Percentiles rank a stretch among this genome's conserved stretches.
Evolutionary conservation across 192 early-diverging fungal species (phyloP).

Genomic region (Coemansia sp.): DNA sequence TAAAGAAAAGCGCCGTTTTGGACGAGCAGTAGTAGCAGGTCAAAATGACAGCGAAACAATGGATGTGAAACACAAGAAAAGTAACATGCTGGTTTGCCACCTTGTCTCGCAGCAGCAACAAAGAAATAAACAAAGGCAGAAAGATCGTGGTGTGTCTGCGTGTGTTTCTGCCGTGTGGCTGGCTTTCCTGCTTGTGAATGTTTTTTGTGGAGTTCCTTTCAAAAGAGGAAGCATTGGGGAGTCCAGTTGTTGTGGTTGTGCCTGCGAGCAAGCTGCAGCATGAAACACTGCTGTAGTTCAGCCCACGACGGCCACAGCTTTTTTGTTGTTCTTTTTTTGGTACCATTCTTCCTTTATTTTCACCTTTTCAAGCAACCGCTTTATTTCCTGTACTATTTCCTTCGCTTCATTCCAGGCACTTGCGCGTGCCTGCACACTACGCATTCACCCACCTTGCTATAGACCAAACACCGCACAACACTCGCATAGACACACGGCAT

Average conservation of each 20-base stretch:
- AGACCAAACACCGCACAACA: not conserved
- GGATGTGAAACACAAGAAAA: not conserved
- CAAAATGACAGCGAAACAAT: not conserved
- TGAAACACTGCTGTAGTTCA: no score
- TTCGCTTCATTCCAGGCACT: constrained; percentile 1
- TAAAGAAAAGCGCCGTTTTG: not conserved
- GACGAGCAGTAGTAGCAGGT: not conserved
- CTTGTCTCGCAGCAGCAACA: not conserved
- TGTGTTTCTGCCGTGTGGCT: no score
- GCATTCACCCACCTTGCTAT: not conserved
- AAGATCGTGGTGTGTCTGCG: constrained; percentile 4
- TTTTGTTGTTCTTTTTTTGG: not conserved
- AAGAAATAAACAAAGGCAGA: not conserved
- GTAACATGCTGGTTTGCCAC: not conserved
- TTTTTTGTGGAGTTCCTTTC: no score
- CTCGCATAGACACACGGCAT: constrained; percentile 5
- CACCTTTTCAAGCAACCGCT: not conserved
- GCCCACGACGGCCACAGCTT: no score
- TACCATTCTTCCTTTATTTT: not conserved
- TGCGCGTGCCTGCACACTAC: constrained; percentile 6
- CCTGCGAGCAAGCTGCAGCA: no score
- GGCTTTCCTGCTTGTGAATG: not conserved
- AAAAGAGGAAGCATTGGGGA: no score
- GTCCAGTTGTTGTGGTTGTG: no score
- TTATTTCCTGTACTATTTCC: constrained; percentile 6